Conservation (phyloP, 306 rosid genomes). For the Acacia melanoxylon region DNA sequence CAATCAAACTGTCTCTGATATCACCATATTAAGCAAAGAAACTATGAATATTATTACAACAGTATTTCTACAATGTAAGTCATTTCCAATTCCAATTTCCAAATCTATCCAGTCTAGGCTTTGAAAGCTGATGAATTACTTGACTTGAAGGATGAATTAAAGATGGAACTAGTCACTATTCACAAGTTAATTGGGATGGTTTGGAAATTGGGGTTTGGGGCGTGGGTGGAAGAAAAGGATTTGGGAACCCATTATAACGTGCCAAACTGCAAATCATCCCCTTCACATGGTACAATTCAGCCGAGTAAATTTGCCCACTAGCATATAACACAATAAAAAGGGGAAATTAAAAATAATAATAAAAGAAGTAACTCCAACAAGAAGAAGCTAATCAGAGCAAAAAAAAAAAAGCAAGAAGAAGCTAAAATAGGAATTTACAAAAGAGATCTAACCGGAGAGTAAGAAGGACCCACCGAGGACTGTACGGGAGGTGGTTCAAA, state of each 20-base stretch:
- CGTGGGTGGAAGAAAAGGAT: not conserved
- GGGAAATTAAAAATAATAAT: not conserved
- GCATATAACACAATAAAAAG: not conserved
- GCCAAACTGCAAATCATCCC: not conserved
- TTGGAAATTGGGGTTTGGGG: not conserved
- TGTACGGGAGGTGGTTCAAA: slow-evolving; percentile 71
- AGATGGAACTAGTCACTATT: not conserved
- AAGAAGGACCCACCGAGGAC: slow-evolving; percentile 52
- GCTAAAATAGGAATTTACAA: not conserved
- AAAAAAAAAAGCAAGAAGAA: not conserved
- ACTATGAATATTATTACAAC: not conserved
- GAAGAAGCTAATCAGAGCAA: not conserved
- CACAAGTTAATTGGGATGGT: not conserved
- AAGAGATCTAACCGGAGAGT: not conserved
- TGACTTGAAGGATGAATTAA: not conserved
- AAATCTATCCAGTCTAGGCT: not conserved
- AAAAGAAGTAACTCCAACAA: not conserved
- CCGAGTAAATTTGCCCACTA: not conserved
- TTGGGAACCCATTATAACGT: not conserved
- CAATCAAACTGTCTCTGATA: not conserved
- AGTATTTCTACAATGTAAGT: not conserved
- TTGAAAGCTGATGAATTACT: not conserved
- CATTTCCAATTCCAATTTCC: not conserved
- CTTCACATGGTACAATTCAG: not conserved
- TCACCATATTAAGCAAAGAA: not conserved